phyloP scores from a whole-genome alignment of 2,329 filamentous ascomycete genomes.

The Fusarium coffeatum region DNA sequence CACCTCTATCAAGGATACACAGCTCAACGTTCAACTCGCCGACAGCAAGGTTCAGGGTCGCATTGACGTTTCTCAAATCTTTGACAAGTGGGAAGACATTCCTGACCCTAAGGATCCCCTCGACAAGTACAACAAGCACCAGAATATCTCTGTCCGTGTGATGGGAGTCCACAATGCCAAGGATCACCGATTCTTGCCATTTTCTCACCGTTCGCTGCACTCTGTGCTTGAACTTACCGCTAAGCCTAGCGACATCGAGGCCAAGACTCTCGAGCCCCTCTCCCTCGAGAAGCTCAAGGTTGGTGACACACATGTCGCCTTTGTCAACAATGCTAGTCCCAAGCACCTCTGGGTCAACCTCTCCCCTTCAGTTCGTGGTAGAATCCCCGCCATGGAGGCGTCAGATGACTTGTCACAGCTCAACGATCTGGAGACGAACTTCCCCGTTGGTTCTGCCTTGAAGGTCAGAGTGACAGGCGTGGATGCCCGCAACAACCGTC shows the following conservation, averaged over 20 bases:
- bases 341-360: slow-evolving; percentile 91
- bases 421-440: slow-evolving; percentile 79
- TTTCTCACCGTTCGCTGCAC: slow-evolving; percentile 85
- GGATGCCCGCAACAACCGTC: slow-evolving; percentile 76
- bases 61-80: slow-evolving; percentile 90
- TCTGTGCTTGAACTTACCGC: slow-evolving; percentile 88
- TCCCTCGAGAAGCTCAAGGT: slow-evolving; percentile 78
- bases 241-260: slow-evolving; percentile 74
- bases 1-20: slow-evolving; percentile 87
- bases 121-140: slow-evolving; percentile 75
- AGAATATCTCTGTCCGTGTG: slow-evolving; percentile 79
- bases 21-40: slow-evolving; percentile 89
- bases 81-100: slow-evolving; percentile 89
- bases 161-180: slow-evolving; percentile 90
- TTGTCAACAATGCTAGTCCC: slow-evolving; percentile 88
- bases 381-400: slow-evolving; percentile 83
- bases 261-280: slow-evolving; percentile 61
- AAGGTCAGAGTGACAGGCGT: slow-evolving; percentile 82
- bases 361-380: slow-evolving; percentile 86
- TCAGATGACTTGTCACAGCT: slow-evolving; percentile 87
- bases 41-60: slow-evolving; percentile 83
- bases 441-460: slow-evolving; percentile 90
- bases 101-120: slow-evolving; percentile 83
- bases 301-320: slow-evolving; percentile 80
- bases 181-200: slow-evolving; percentile 90